Percentiles rank a stretch among this genome's conserved stretches.
Conservation (phyloP, 2,329 filamentous ascomycete genomes). For the Camillea tinctor region DNA sequence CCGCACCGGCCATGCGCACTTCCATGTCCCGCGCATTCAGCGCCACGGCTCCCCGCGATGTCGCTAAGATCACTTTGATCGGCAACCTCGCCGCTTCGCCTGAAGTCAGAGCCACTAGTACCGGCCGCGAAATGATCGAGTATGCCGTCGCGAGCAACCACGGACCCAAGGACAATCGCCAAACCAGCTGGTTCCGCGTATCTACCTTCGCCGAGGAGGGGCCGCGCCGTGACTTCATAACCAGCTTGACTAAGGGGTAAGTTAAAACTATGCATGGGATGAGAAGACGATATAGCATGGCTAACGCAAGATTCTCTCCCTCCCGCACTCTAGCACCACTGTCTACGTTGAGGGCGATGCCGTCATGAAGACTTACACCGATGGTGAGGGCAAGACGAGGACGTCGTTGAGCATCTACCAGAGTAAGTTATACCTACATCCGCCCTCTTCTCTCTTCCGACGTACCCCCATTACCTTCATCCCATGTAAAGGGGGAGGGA, state of each 20-base stretch:
- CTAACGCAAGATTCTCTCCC: slow-evolving; percentile 10
- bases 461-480: too few relatives aligned
- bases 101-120: slow-evolving; percentile 69
- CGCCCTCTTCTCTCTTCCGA: too few relatives aligned
- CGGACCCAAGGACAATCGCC: slow-evolving; percentile 67
- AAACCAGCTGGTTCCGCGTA: slow-evolving; percentile 84
- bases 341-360: slow-evolving; percentile 85
- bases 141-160: slow-evolving; percentile 72
- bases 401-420: slow-evolving; percentile 70
- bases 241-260: slow-evolving; percentile 80
- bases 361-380: slow-evolving; percentile 64
- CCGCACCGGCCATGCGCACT: background rate
- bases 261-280: slow-evolving; percentile 36
- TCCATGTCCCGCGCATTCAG: slow-evolving; percentile 65
- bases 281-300: background rate
- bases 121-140: slow-evolving; percentile 70
- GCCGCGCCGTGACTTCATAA: slow-evolving; percentile 67
- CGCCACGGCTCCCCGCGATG: slow-evolving; percentile 60
- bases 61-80: slow-evolving; percentile 82
- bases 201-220: slow-evolving; percentile 70
- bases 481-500: too few relatives aligned
- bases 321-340: slow-evolving; percentile 56
- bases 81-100: slow-evolving; percentile 80
- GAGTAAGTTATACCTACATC: slow-evolving; percentile 55
- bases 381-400: slow-evolving; percentile 67